Conservation (phyloP, 371 early-diverging fungal species). For the Mortierella sp. region DNA sequence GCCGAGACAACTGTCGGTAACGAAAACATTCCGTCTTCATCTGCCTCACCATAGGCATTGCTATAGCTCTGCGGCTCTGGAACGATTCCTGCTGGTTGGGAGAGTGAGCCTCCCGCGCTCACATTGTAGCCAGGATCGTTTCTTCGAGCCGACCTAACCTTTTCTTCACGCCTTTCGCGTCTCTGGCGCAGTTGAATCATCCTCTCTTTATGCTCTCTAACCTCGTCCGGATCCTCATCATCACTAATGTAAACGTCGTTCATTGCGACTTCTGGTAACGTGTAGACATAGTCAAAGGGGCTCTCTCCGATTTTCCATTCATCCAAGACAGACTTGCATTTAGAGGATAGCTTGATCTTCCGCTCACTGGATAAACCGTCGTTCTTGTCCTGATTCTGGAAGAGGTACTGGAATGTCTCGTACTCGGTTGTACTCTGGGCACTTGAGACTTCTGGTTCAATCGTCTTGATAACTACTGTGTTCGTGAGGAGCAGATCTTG, state of each 20-base stretch:
- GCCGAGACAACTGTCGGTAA: conserved; percentile 41
- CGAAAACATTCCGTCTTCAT: conserved; percentile 39
- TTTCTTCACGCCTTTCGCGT: conserved; percentile 28
- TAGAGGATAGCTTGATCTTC: background rate
- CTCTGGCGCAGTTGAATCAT: conserved; percentile 19
- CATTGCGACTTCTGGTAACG: background rate
- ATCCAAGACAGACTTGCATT: conserved; percentile 10
- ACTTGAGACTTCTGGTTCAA: background rate
- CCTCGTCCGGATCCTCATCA: conserved; percentile 20
- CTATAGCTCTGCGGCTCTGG: background rate
- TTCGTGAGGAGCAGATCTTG: conserved; percentile 30
- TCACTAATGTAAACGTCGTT: background rate
- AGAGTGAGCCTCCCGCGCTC: conserved; percentile 26
- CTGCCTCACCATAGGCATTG: conserved; percentile 6
- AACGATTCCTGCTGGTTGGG: conserved; percentile 26
- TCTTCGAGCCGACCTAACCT: background rate
- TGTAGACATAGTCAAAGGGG: conserved; percentile 13
- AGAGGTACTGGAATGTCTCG: conserved; percentile 18
- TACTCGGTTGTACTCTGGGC: background rate
- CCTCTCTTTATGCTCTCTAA: conserved; percentile 18
- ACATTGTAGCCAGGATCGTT: conserved; percentile 18
- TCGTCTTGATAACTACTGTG: conserved; percentile 12
- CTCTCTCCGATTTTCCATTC: conserved; percentile 31
- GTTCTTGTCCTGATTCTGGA: background rate
- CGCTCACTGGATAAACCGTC: background rate